Conservation (phyloP, 768 basidiomycete species). For the Tulasnella sp. region DNA sequence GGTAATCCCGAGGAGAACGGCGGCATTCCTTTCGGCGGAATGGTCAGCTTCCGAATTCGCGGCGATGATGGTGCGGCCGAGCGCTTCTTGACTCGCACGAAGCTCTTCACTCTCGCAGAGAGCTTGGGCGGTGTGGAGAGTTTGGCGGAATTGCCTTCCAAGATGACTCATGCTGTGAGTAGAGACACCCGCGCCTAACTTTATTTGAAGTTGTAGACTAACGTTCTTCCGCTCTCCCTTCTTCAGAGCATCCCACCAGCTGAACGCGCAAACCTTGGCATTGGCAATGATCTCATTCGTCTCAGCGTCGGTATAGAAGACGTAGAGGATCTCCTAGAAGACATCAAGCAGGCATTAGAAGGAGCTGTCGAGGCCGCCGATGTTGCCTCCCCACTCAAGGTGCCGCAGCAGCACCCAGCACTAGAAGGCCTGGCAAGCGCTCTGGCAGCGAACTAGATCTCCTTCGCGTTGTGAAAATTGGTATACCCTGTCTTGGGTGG, state of each 20-base stretch:
- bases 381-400: constrained; percentile 17
- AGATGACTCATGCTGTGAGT: constrained; percentile 80
- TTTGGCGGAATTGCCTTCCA: constrained; percentile 80
- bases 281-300: constrained; percentile 74
- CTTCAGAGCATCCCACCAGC: constrained; percentile 60
- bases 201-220: neutral
- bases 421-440: neutral
- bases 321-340: constrained; percentile 72
- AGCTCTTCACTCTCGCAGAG: constrained; percentile 83
- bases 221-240: constrained; percentile 15
- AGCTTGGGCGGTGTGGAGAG: constrained; percentile 91
- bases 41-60: constrained; percentile 72
- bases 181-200: neutral
- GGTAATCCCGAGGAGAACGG: constrained; percentile 41
- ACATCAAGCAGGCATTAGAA: constrained; percentile 68
- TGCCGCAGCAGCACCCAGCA: neutral
- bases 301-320: constrained; percentile 92
- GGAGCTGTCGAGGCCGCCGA: constrained; percentile 42
- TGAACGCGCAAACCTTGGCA: constrained; percentile 67
- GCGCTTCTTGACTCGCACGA: constrained; percentile 64
- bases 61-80: constrained; percentile 59
- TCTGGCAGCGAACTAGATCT: constrained; percentile 7
- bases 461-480: neutral
- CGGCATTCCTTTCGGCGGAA: constrained; percentile 89
- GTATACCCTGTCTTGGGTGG: neutral